A percentile compares a stretch with the other conserved stretches of the same genome.
These are phyloP conservation scores for Mimosa pudica DNA, from an alignment of 306 rosid species.

Conservation along the genomic window DNA sequence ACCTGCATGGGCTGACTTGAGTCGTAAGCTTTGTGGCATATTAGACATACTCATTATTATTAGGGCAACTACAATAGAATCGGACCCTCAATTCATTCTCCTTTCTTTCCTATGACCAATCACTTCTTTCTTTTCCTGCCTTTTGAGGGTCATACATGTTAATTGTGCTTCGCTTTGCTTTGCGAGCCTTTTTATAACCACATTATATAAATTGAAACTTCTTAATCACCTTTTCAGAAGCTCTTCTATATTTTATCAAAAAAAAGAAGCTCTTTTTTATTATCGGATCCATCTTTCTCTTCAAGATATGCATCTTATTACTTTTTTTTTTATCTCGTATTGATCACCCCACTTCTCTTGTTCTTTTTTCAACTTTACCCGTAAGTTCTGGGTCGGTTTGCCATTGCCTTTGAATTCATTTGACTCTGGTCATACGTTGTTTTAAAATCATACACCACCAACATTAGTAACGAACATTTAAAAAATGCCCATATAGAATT, in stretches of 20 bases:
- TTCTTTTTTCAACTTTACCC: constrained; percentile 11
- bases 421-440: neutral
- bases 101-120: constrained; percentile 35
- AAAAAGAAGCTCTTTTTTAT: constrained; percentile 26
- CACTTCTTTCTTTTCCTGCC: constrained; percentile 12
- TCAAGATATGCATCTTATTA: constrained; percentile 40
- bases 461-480: neutral
- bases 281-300: constrained; percentile 40
- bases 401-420: neutral
- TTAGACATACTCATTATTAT: constrained; percentile 44
- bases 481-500: neutral
- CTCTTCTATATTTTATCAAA: constrained; percentile 10
- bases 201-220: constrained; percentile 26
- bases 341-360: constrained; percentile 27
- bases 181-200: constrained; percentile 52
- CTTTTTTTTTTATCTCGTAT: neutral
- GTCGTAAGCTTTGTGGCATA: constrained; percentile 37
- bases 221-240: constrained; percentile 41
- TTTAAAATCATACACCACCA: neutral
- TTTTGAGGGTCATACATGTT: constrained; percentile 37
- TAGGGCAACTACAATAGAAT: constrained; percentile 17
- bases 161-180: constrained; percentile 39
- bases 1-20: constrained; percentile 33
- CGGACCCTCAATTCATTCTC: constrained; percentile 3
- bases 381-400: constrained; percentile 1